Evolutionary conservation across 2,329 filamentous ascomycete species (phyloP).

Genomic region (Xylariaceae sp.): DNA sequence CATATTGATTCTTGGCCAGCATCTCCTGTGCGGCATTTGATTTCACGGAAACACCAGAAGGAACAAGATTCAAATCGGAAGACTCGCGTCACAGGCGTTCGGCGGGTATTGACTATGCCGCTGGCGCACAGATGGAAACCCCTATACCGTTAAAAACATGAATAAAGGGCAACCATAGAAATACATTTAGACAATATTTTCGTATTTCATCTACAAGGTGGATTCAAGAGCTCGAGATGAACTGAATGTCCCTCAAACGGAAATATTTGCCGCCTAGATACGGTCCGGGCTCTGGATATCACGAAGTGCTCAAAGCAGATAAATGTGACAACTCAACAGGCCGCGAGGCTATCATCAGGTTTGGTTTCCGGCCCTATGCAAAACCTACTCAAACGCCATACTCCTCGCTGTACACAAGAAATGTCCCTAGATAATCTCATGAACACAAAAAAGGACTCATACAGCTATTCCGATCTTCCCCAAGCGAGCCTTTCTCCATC

Average conservation of each 20-base stretch:
- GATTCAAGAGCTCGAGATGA: no score
- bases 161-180: neutral
- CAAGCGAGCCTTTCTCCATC: neutral
- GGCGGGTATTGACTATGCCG: no score
- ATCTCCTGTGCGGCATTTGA: neutral
- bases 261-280: no score
- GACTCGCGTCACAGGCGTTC: neutral
- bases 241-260: no score
- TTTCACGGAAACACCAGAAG: neutral
- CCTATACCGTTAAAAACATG: neutral
- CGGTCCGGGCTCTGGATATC: no score
- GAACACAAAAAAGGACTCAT: neutral
- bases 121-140: no score
- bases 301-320: no score
- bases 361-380: constrained; percentile 18
- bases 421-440: constrained; percentile 14
- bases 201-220: neutral
- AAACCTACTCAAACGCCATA: constrained; percentile 19
- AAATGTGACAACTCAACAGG: neutral
- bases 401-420: constrained; percentile 29
- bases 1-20: neutral
- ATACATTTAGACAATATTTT: neutral
- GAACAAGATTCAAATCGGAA: no score
- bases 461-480: neutral
- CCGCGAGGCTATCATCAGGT: constrained; percentile 4